These are phyloP conservation scores for Saksenaea vasiformis DNA, from an alignment of 371 early-diverging fungal genomes.

Conservation along the genomic window DNA sequence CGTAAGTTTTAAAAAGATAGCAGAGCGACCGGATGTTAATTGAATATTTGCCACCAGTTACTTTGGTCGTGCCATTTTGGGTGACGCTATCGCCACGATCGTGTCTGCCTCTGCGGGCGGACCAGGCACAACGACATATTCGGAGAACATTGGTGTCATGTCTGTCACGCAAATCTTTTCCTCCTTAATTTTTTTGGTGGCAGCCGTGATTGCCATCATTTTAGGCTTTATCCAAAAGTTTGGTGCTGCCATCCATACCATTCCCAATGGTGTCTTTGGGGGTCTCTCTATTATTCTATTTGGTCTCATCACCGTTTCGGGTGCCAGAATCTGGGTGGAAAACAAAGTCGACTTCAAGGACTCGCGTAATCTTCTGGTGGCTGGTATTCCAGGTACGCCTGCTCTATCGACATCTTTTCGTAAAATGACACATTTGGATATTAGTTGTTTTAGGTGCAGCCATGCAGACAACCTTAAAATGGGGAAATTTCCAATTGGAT, in stretches of 20 bases:
- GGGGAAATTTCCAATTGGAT: constrained; percentile 49
- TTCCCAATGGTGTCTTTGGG: constrained; percentile 62
- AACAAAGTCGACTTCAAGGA: constrained; percentile 56
- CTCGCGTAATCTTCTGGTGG: constrained; percentile 54
- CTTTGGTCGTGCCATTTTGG: constrained; percentile 56
- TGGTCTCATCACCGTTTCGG: constrained; percentile 59
- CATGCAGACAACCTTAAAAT: constrained; percentile 43
- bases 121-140: constrained; percentile 58
- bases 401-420: background rate
- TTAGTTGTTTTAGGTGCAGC: constrained; percentile 44
- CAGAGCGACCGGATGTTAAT: background rate
- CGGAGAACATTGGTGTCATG: constrained; percentile 52
- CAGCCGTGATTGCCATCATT: constrained; percentile 57
- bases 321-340: constrained; percentile 63
- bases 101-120: constrained; percentile 54
- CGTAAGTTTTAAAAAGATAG: constrained; percentile 7
- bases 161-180: constrained; percentile 59
- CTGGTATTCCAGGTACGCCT: constrained; percentile 43
- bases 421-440: constrained; percentile 9
- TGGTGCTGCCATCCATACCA: constrained; percentile 58
- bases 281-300: constrained; percentile 59
- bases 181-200: constrained; percentile 53
- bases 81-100: constrained; percentile 60
- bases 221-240: constrained; percentile 62
- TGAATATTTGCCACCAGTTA: constrained; percentile 11